Conservation (phyloP, 768 basidiomycete genomes). For the Trametes gibbosa region DNA sequence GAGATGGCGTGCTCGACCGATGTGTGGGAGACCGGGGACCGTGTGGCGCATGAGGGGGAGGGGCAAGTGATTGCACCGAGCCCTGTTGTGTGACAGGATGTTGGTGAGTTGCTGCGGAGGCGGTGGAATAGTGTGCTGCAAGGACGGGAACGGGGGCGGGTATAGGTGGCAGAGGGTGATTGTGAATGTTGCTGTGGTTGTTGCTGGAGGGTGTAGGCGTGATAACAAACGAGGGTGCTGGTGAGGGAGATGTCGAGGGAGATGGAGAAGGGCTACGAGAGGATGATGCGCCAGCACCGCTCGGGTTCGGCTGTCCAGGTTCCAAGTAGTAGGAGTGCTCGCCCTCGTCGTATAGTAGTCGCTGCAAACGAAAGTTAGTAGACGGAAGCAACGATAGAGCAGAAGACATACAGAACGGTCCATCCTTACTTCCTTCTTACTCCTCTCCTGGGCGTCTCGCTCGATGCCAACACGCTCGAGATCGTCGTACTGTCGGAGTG, state of each 20-base stretch:
- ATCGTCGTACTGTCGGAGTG: constrained; percentile 75
- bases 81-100: constrained; percentile 18
- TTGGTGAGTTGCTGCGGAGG: constrained; percentile 22
- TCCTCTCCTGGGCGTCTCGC: constrained; percentile 64
- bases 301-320: constrained; percentile 20
- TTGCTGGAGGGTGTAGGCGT: constrained; percentile 26
- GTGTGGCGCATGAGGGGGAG: constrained; percentile 66
- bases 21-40: constrained; percentile 68
- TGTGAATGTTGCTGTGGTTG: constrained; percentile 25
- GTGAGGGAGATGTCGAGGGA: constrained; percentile 41
- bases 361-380: constrained; percentile 17
- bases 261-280: constrained; percentile 46
- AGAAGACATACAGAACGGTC: constrained; percentile 55
- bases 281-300: constrained; percentile 37
- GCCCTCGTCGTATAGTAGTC: constrained; percentile 39
- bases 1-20: constrained; percentile 71
- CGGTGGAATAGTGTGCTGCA: no score
- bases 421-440: constrained; percentile 64
- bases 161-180: constrained; percentile 40
- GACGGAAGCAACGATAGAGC: background rate
- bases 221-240: constrained; percentile 30
- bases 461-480: constrained; percentile 62
- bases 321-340: constrained; percentile 33
- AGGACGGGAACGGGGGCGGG: constrained; percentile 16
- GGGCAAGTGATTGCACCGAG: constrained; percentile 45